A percentile compares a stretch with the other conserved stretches of the same genome.
These are phyloP conservation scores for Harrya chromipes DNA, from an alignment of 768 basidiomycete genomes.

Conservation along the genomic window DNA sequence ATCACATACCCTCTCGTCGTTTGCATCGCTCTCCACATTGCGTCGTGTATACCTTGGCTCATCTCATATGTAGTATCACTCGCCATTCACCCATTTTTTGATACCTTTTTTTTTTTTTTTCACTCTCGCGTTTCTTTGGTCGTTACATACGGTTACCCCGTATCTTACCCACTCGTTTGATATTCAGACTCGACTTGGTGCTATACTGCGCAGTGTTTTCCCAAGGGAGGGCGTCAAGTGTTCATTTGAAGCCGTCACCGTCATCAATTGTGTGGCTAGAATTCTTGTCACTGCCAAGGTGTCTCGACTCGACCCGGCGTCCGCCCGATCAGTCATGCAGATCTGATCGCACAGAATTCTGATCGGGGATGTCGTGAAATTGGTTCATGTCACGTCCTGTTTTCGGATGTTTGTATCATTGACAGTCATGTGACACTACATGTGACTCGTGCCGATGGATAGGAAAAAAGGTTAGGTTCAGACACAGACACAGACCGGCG, in stretches of 20 bases:
- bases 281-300: slow-evolving; percentile 11
- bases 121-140: slow-evolving; percentile 14
- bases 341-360: slow-evolving; percentile 35
- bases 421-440: slow-evolving; percentile 16
- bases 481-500: not conserved
- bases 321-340: slow-evolving; percentile 23
- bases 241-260: slow-evolving; percentile 24
- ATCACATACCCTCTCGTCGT: slow-evolving; percentile 33
- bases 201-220: slow-evolving; percentile 11
- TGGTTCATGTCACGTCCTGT: slow-evolving; percentile 16
- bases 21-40: slow-evolving; percentile 38
- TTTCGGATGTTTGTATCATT: slow-evolving; percentile 14
- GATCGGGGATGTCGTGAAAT: slow-evolving; percentile 28
- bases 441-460: slow-evolving; percentile 12
- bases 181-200: slow-evolving; percentile 30
- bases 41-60: slow-evolving; percentile 36
- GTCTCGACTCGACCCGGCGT: slow-evolving; percentile 11
- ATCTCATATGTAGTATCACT: slow-evolving; percentile 38
- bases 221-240: slow-evolving; percentile 18
- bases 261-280: slow-evolving; percentile 1
- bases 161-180: slow-evolving; percentile 35
- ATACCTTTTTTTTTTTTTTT: slow-evolving; percentile 36
- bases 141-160: slow-evolving; percentile 38
- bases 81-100: slow-evolving; percentile 33
- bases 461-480: slow-evolving; percentile 26